Conservation (phyloP, 345 rosid genomes). For the Passiflora organensis region DNA sequence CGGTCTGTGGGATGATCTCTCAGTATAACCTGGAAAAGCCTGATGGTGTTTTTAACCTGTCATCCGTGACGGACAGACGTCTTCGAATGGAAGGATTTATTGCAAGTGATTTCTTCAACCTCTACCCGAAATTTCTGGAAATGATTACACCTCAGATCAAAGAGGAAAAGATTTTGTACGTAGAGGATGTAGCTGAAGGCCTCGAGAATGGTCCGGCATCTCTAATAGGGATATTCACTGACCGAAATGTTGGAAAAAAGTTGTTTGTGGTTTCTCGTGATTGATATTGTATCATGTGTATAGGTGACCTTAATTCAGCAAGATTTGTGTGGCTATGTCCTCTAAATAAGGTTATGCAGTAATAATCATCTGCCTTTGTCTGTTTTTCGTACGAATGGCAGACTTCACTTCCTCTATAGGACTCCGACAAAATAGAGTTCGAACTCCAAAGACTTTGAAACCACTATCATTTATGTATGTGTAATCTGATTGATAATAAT, state of each 20-base stretch:
- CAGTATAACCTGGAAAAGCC: conserved; percentile 13
- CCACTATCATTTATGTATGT: too few species aligned
- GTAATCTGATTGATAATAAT: too few species aligned
- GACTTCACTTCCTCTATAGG: too few species aligned
- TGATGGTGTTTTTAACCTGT: conserved; percentile 24
- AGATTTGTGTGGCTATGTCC: too few species aligned
- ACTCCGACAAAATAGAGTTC: too few species aligned
- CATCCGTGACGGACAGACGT: conserved; percentile 9
- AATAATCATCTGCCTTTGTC: too few species aligned
- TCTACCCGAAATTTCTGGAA: conserved; percentile 12
- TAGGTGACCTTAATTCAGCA: too few species aligned
- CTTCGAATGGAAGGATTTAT: conserved; percentile 23
- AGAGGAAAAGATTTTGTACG: conserved; percentile 5
- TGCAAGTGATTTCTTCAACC: background rate
- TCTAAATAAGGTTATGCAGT: too few species aligned
- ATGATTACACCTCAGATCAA: conserved; percentile 10
- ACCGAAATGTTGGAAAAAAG: conserved; percentile 4
- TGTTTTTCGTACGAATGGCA: too few species aligned
- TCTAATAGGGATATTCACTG: conserved; percentile 13
- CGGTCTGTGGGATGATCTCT: conserved; percentile 13
- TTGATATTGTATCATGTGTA: too few species aligned
- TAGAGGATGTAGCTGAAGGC: conserved; percentile 15
- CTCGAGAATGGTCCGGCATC: conserved; percentile 11
- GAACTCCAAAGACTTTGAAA: too few species aligned
- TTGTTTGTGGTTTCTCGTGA: too few species aligned